Evolutionary conservation across 2,329 filamentous ascomycete species (phyloP), one percentile per base, ranked within the genome.

Genomic region (Neofusicoccum umdonicola): DNA sequence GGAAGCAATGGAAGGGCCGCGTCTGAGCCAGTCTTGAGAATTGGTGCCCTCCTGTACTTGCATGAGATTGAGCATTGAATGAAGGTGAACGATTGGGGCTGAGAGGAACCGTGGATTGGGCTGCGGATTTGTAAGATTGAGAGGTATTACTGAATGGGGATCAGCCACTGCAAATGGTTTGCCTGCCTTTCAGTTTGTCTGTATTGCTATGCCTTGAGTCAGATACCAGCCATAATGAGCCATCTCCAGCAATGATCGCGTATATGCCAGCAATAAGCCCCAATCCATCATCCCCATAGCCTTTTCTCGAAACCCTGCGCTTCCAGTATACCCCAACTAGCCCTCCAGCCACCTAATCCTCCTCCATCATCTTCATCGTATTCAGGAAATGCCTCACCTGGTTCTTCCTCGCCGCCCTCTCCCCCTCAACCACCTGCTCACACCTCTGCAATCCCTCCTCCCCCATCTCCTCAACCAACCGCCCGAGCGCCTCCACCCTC

Each of bases 301-400:
- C 45, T 8, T 15, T 31, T 5, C 4, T 7, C 27, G n/a, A 39
- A 2, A 4, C 11, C 17, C 13, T 11, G 19, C 9, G 22, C 12
- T 11, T 22, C 12, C 22, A 4, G 15, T n/a, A 11, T 7, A 34
- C 39, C 27, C 22, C 13, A 3, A 7, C 19, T 6, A 11, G 8
- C 22, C 8, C 3, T n/a, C 15, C 27, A n/a, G 4, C 54, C 3
- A 2, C 39, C 22, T 12, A 34, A 15, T 17, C 27, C 19, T 27
- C 54, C 41, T 71, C 69, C 5, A 70, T 61, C 54, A 71, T 50
- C 22, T 62, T 65, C 54, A 8, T 2, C 34, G 61, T 66, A 54
- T 73, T 63, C 62, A 71, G 65, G 8, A 58, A 56, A 27, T 67
- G 66, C 68, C 76, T 76, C 67, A 31, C 27, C 27, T 64, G 70